phyloP scores from a whole-genome alignment of 2,329 filamentous ascomycete species.

The Apiospora hydei region DNA sequence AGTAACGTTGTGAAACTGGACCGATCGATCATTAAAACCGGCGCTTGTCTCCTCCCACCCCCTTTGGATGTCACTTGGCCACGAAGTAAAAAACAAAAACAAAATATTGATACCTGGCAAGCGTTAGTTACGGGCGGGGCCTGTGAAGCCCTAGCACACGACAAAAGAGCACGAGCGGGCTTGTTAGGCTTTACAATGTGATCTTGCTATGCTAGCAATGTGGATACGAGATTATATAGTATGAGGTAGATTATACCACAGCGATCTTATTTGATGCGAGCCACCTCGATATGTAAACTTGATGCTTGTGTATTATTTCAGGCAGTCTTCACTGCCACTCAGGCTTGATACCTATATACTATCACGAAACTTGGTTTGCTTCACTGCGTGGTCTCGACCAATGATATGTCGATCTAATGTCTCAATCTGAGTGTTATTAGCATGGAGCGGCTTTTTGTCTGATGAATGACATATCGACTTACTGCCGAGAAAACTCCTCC shows the following conservation, averaged over 20 bases:
- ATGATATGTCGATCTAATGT: neutral
- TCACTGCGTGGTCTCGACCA: neutral
- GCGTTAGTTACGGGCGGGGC: neutral
- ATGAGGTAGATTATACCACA: slow-evolving; percentile 19
- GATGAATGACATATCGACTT: slow-evolving; percentile 10
- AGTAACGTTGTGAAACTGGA: neutral
- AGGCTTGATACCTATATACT: neutral
- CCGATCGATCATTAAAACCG: neutral
- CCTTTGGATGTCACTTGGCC: neutral
- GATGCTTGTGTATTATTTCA: neutral
- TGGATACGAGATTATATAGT: slow-evolving; percentile 7
- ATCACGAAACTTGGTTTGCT: neutral
- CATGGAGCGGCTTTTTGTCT: slow-evolving; percentile 1
- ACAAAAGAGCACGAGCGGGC: neutral
- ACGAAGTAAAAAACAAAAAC: neutral
- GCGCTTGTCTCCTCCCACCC: neutral
- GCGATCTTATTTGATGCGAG: neutral
- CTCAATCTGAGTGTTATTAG: slow-evolving; percentile 12
- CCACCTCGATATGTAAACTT: neutral
- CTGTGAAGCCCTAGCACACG: neutral
- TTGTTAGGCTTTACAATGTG: neutral
- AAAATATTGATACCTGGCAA: neutral
- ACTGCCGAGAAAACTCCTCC: neutral
- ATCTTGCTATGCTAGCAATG: neutral
- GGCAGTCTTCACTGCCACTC: neutral